These are phyloP conservation scores for Suillus americanus DNA, from an alignment of 768 basidiomycete genomes.

Conservation along the genomic window DNA sequence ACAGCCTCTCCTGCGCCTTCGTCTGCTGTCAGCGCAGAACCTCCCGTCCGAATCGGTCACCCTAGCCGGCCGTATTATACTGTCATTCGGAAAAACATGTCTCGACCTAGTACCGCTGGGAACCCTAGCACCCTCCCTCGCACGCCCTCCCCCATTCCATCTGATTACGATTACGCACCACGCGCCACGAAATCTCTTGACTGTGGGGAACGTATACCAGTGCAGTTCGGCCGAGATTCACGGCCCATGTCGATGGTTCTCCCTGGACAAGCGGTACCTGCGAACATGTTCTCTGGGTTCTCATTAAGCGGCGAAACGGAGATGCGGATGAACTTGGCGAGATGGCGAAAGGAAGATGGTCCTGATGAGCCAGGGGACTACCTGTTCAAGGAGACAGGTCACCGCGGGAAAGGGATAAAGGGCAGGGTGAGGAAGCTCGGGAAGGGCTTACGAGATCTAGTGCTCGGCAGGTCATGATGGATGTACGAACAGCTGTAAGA, in stretches of 20 bases:
- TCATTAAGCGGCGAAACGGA: slow-evolving; percentile 64
- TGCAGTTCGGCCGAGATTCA: slow-evolving; percentile 19
- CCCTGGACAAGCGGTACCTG: slow-evolving; percentile 19
- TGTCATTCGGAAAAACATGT: slow-evolving; percentile 50
- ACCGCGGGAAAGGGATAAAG: slow-evolving; percentile 21
- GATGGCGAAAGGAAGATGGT: slow-evolving; percentile 31
- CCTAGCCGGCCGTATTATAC: slow-evolving; percentile 55
- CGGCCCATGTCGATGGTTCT: slow-evolving; percentile 30
- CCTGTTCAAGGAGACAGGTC: slow-evolving; percentile 28
- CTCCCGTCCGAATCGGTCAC: slow-evolving; percentile 44
- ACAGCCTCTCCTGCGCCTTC: slow-evolving; percentile 18
- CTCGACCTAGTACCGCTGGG: slow-evolving; percentile 38
- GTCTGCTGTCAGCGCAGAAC: slow-evolving; percentile 20
- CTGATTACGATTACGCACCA: slow-evolving; percentile 21
- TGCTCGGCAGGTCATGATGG: slow-evolving; percentile 26
- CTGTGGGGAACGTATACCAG: slow-evolving; percentile 19
- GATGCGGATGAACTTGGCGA: slow-evolving; percentile 53
- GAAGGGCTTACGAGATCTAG: slow-evolving; percentile 30
- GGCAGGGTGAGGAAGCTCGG: slow-evolving; percentile 29
- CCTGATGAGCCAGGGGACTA: slow-evolving; percentile 31
- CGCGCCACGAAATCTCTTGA: slow-evolving; percentile 36
- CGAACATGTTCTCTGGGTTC: slow-evolving; percentile 36
- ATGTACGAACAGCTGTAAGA: slow-evolving; percentile 3
- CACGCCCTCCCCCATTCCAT: slow-evolving; percentile 27
- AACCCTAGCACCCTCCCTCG: slow-evolving; percentile 25